Evolutionary conservation across 169 alveolate genomes (phyloP), one percentile per base, ranked within the genome.

Genomic region (Plasmodium gallinaceum): DNA sequence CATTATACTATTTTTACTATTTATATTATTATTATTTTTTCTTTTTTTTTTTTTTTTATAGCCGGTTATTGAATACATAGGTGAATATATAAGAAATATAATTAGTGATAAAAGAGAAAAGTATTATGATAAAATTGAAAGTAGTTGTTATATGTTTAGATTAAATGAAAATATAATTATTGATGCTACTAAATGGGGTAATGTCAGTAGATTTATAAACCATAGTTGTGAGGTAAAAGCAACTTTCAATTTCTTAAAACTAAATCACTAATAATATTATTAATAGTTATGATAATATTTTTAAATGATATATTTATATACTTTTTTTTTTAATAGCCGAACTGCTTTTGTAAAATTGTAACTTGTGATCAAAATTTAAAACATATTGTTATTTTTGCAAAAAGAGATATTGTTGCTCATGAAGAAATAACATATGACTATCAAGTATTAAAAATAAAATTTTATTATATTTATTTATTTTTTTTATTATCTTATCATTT

Each of bases 361-460:
- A 95, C 92, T 62, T 88, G 97, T 76, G 97, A 96, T 37, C 86
- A 94, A 45, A 98, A 97, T 26, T 94, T 94, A 90, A 97, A 98
- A 80, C 99, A 98, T 94, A 98, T 98, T 51, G 96, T 98, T 60
- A 95, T 98, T 20, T 96, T 96, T 73, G 99, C 99, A 39, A 98
- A 97, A 94, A 94, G 95, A 61, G 95, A 91, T 70, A 96, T 98
- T 69, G 94, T 94, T 57, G 94, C 97, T 37, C 99, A 98, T 60
- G 99, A 98, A 87, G 99, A 98, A 94, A 95, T 98, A 32, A 98
- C 99, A 12, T 98, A 98, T 93, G 99, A 98, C 93, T 98, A 98
- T 93, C 97, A 96, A 80, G 96, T 93, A 93, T 16, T 60, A 10
- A 74, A 32, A 32, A 32, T 32, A 4, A 32, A 32, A 32, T 43